Conservation (phyloP, 2,329 filamentous ascomycete genomes). For the Diaporthe aspalathi region DNA sequence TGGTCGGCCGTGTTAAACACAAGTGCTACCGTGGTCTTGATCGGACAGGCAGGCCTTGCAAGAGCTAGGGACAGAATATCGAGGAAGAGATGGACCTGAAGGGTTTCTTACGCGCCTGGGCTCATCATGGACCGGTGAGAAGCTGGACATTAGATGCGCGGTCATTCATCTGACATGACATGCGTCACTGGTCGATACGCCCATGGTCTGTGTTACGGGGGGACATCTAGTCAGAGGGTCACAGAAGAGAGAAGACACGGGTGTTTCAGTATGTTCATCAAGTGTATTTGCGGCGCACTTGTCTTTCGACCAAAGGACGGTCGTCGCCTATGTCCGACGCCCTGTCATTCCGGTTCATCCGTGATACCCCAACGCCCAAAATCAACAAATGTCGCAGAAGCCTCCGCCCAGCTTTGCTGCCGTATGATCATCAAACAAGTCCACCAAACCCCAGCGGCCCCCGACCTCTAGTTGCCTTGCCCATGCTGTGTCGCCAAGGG, state of each 20-base stretch:
- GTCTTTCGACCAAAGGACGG: constrained; percentile 37
- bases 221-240: neutral
- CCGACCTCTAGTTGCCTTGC: constrained; percentile 32
- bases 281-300: constrained; percentile 40
- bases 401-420: constrained; percentile 31
- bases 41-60: neutral
- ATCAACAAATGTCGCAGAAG: constrained; percentile 39
- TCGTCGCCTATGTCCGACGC: constrained; percentile 42
- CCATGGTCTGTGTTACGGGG: neutral
- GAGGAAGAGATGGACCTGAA: neutral
- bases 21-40: neutral
- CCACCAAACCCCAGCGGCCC: constrained; percentile 27
- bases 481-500: constrained; percentile 25
- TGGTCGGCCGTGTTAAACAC: constrained; percentile 43
- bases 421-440: constrained; percentile 30
- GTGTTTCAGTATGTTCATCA: constrained; percentile 39
- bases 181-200: neutral
- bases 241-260: neutral
- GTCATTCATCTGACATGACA: neutral
- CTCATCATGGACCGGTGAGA: neutral
- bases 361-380: constrained; percentile 43
- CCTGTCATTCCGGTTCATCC: constrained; percentile 42
- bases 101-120: neutral
- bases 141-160: neutral
- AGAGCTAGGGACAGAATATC: neutral